Base-by-base conservation (phyloP, 2,329 filamentous ascomycete species). In the Elsinoe ampelina region DNA sequence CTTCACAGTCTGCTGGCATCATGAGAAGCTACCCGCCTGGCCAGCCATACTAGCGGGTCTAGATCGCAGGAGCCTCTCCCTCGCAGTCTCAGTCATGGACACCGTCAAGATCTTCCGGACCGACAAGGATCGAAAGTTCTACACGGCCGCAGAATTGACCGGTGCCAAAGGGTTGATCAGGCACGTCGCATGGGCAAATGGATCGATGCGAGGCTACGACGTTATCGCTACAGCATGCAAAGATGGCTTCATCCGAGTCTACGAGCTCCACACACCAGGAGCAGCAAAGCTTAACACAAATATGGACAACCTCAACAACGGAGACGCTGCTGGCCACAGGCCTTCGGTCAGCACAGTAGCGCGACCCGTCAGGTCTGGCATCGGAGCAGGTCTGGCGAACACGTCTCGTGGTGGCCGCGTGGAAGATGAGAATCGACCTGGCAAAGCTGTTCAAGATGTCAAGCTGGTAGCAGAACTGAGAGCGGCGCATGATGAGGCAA, bases 141-240 rank as follows among this genome's bases (percentile, higher is more conserved):
- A 95, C 68, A 81, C 88, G 6, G 90, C 90, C 0, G 84, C 85
- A 17, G 86, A 90, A 66, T 75, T 97, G 13, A 76, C 77, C 30
- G 83, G 84, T 1, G 87, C 95, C 64, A 78, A 81, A 6, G 84
- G 85, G 0, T 77, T 97, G 38, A 87, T 96, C 5, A 80, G 92
- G 48, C 91, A 96, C 68, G 81, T 96, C 1, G 85, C 89, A 1
- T 98, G 93, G 93, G 89, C 92, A 1, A 87, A 90, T 48, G 92
- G 90, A 11, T 95, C 90, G 62, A 89, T 95, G 64, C 78, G 91
- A 38, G 92, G 92, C 1, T 92, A 89, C 68, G 93, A 98, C 69
- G 80, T 92, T 58, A 80, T 97, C 63, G 93, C 92, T 2, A 95
- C 91, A 5, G 92, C 90, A 2, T 93, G 89, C 68, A 95, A 95